These are phyloP conservation scores for Beauveria bassiana DNA, from an alignment of 2,329 filamentous ascomycete genomes.

Conservation along the genomic window DNA sequence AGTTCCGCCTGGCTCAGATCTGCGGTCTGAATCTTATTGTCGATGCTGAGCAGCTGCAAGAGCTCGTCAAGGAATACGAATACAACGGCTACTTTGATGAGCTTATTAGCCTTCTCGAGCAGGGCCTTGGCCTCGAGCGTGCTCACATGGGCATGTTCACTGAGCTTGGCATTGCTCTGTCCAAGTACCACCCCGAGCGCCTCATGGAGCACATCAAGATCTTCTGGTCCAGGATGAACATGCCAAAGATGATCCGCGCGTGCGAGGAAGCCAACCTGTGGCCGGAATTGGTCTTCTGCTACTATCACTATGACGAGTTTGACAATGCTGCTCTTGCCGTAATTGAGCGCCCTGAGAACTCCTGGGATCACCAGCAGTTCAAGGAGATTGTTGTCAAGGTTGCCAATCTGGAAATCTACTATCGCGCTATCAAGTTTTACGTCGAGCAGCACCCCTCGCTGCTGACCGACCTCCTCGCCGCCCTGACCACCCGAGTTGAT, in stretches of 20 bases:
- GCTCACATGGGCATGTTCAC: conserved; percentile 98
- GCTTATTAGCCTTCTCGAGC: conserved; percentile 88
- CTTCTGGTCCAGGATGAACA: conserved; percentile 97
- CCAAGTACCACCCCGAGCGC: conserved; percentile 90
- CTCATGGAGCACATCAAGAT: conserved; percentile 98
- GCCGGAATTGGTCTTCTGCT: conserved; percentile 96
- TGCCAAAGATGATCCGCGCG: conserved; percentile 90
- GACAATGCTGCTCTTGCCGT: conserved; percentile 96
- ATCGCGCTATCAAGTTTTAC: conserved; percentile 94
- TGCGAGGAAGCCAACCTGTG: conserved; percentile 93
- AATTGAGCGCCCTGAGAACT: conserved; percentile 95
- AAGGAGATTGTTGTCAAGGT: conserved; percentile 98
- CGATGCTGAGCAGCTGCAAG: conserved; percentile 88
- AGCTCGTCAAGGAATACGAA: conserved; percentile 95
- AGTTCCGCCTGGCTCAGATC: conserved; percentile 97
- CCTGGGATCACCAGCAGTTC: conserved; percentile 99
- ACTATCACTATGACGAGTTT: conserved; percentile 96
- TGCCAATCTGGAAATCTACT: conserved; percentile 97
- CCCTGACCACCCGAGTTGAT: conserved; percentile 85
- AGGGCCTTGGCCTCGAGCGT: conserved; percentile 85
- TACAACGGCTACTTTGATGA: conserved; percentile 96
- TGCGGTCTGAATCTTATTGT: conserved; percentile 97
- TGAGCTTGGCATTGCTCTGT: conserved; percentile 80
- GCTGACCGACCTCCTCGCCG: conserved; percentile 90
- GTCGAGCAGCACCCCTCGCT: conserved; percentile 94